Evolutionary conservation across 2,329 filamentous ascomycete genomes (phyloP).

Genomic region (Phaeoacremonium minimum): DNA sequence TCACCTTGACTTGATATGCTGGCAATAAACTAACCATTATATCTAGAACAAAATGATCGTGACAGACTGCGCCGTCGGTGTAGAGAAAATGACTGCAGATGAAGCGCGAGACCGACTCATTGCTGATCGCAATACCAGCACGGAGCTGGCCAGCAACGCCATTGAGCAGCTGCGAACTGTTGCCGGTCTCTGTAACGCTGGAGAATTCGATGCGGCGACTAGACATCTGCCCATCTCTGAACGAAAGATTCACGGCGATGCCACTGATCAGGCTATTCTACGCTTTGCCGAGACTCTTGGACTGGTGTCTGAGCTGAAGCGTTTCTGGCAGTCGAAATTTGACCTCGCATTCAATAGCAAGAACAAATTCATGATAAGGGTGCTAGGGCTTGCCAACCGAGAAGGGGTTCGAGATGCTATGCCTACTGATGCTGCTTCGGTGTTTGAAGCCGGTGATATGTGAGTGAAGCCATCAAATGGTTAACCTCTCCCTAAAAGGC

Average conservation of each 20-base stretch:
- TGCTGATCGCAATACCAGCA: conserved; percentile 15
- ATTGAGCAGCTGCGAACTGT: conserved; percentile 57
- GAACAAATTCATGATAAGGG: conserved; percentile 76
- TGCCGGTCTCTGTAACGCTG: conserved; percentile 68
- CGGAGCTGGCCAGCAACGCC: conserved; percentile 28
- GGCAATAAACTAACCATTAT: conserved; percentile 3
- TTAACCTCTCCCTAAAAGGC: neutral
- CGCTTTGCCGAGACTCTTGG: conserved; percentile 65
- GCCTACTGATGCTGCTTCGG: conserved; percentile 23
- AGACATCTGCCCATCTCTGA: conserved; percentile 53
- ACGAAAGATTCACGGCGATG: conserved; percentile 67
- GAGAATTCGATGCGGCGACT: conserved; percentile 67
- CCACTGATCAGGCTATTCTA: conserved; percentile 71
- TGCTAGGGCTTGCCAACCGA: conserved; percentile 42
- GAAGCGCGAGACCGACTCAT: conserved; percentile 38
- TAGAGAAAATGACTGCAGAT: conserved; percentile 42
- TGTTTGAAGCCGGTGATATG: conserved; percentile 31
- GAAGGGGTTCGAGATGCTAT: conserved; percentile 32
- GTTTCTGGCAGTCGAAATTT: conserved; percentile 61
- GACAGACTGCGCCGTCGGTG: conserved; percentile 61
- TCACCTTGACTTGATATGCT: conserved; percentile 4
- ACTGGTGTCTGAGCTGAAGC: conserved; percentile 54
- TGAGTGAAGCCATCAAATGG: conserved; percentile 18
- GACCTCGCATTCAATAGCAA: conserved; percentile 76
- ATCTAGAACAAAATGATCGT: conserved; percentile 66